Evolutionary conservation across 2,329 filamentous ascomycete genomes (phyloP), one percentile per base, ranked within the genome.

Genomic region (Akanthomyces dipterigenus): DNA sequence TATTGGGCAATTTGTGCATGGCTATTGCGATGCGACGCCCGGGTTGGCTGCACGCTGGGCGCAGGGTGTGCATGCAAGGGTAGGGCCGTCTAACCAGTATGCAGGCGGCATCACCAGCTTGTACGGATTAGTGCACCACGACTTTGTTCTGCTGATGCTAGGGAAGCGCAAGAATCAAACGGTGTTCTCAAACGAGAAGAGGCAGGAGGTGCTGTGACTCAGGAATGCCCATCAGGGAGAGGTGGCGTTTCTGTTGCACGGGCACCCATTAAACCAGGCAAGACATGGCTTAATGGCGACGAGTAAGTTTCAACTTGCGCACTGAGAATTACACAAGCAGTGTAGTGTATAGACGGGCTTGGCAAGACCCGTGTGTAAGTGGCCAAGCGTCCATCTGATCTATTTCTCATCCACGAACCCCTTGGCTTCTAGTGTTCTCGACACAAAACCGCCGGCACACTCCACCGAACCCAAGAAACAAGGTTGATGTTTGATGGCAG

Each of bases 311-410:
- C 57, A 45, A 60, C 26, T 36, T 60, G 48, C 38, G 42, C 40
- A 50, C 22, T 22, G 46, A 20, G 46, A 43, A 43, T 59, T 36
- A 24, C 45, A 42, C 24, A 28, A n/a, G n/a, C n/a, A n/a, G n/a
- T 43, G 45, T 36, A 34, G 40, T 51, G 18, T 14, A n/a, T 28
- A 11, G 22, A 38, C 14, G 34, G 55, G 43, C 56, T 59, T 59
- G 56, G 56, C 56, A 51, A 50, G 46, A 59, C 46, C 12, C 34
- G 57, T 54, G 48, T 54, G 48, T 60, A 60, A 60, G 57, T 60
- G 56, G 56, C 24, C 56, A 16, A 51, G n/a, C 12, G 40, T 42
- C 49, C 57, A 54, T 60, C 57, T 53, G 57, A 54, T 60, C 57
- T 60, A 46, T 60, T 53, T 16, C 8, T 34, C 8, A 14, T 46